These are phyloP conservation scores for Mucor sp. DNA, from an alignment of 371 early-diverging fungal species.

Conservation along the genomic window DNA sequence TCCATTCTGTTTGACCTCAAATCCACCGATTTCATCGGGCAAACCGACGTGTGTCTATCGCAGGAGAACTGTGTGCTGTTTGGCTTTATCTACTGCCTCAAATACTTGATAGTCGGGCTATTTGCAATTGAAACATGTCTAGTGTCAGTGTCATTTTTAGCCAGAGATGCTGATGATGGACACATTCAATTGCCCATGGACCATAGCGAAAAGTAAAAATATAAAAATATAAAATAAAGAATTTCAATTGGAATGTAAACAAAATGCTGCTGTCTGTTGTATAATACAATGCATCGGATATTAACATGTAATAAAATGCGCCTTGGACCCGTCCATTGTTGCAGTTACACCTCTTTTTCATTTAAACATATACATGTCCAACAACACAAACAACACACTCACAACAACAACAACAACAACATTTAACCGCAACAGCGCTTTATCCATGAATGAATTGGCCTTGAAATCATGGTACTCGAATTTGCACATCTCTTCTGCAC, in stretches of 20 bases:
- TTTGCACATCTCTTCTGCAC: background rate
- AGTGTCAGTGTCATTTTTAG: background rate
- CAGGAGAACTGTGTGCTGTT: constrained; percentile 20
- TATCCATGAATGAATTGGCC: background rate
- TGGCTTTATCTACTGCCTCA: constrained; percentile 24
- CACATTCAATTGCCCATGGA: constrained; percentile 14
- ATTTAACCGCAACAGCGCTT: background rate
- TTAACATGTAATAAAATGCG: background rate
- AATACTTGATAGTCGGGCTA: constrained; percentile 34
- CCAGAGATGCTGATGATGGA: background rate
- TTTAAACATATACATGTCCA: background rate
- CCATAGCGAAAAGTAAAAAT: background rate
- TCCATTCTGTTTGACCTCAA: constrained; percentile 43
- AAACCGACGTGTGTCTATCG: constrained; percentile 14
- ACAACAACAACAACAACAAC: background rate
- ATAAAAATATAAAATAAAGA: background rate
- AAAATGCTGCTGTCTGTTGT: background rate
- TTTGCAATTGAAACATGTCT: constrained; percentile 29
- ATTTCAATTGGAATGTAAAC: constrained; percentile 3
- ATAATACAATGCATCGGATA: constrained; percentile 1
- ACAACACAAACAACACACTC: background rate
- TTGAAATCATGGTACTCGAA: background rate
- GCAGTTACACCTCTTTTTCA: background rate
- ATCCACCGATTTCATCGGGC: constrained; percentile 19
- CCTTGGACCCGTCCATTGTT: background rate